Percentiles rank a stretch among this genome's conserved stretches.
Conservation (phyloP, 2,329 filamentous ascomycete genomes). For the Calonectria pseudoreteaudii region DNA sequence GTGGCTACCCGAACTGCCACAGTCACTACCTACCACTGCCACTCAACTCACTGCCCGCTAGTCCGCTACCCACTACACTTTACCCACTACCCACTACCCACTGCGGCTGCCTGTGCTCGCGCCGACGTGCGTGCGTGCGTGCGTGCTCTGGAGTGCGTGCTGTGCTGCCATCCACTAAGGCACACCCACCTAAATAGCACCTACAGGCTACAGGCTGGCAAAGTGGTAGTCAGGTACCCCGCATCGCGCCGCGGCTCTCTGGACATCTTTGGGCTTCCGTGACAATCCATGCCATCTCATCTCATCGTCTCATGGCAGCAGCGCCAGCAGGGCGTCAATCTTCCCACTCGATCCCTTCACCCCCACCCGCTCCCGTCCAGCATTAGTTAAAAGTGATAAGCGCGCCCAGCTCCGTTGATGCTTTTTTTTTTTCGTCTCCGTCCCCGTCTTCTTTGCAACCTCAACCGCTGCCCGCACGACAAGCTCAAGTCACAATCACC, state of each 20-base stretch:
- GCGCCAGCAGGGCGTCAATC: neutral
- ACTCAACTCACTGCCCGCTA: neutral
- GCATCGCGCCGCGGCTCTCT: slow-evolving; percentile 23
- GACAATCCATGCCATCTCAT: slow-evolving; percentile 21
- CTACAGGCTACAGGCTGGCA: neutral
- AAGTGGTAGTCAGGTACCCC: slow-evolving; percentile 15
- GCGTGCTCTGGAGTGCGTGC: neutral
- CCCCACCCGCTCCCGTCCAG: slow-evolving; percentile 2
- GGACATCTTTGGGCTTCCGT: slow-evolving; percentile 23
- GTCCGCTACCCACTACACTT: too few relatives aligned
- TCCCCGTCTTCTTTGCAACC: neutral
- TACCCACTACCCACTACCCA: neutral
- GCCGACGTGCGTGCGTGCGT: neutral
- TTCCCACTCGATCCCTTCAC: slow-evolving; percentile 1
- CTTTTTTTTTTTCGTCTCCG: neutral
- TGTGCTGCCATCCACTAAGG: neutral
- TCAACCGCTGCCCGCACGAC: neutral
- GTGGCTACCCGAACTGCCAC: neutral
- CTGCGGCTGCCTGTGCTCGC: neutral
- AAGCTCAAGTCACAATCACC: neutral
- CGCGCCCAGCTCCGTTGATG: neutral
- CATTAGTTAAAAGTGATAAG: slow-evolving; percentile 8
- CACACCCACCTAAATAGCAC: neutral
- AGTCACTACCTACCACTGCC: neutral
- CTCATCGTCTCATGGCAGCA: slow-evolving; percentile 3